Evolutionary conservation across 768 basidiomycete genomes (phyloP), one percentile per base, ranked within the genome.

Genomic region (Termitomyces sp.): DNA sequence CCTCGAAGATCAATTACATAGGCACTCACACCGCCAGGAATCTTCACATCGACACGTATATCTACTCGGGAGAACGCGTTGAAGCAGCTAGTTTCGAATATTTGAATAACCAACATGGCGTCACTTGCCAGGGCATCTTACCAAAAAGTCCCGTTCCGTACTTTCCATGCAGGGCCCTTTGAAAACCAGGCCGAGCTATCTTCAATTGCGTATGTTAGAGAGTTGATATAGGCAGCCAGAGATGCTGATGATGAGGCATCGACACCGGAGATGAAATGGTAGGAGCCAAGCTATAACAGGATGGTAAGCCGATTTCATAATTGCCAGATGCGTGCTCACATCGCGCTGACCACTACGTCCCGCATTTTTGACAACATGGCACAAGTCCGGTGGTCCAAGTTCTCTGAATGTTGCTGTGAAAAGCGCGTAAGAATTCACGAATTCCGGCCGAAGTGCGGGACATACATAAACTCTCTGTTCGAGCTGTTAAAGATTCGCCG

Each of bases 191-290:
- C 87, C 25, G 86, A 82, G 52, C 79, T 85, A 60, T 95, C 94
- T 65, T 98, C 97, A 58, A 98, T 86, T 16, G 88, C 83, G 66
- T 98, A 98, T 6, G 93, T 96, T n/a, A 98, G 79, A 22, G 94
- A 97, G 74, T 99, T 98, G 71, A 98, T 90, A 72, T 99, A 99
- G 11, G 97, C 96, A 5, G 97, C 97, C 27, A 99, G 80, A 0
- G 94, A 96, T 3, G 97, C 97, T 18, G 95, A 98, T 6, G 96
- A 97, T 16, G 94, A 98, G 1, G 96, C 94, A 70, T 99, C 97
- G 50, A 99, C 92, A n/a, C 97, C 96, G 0, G 97, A 99, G 54
- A 97, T 83, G 63, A 92, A 98, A 72, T 99, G 97, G 69, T 98
- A 98, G 33, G 96, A 98, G 36, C 94, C 93, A 55, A 93, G 77